Evolutionary conservation across 176 grass and related monocot species (phyloP).

Genomic region (Juncus inflexus): DNA sequence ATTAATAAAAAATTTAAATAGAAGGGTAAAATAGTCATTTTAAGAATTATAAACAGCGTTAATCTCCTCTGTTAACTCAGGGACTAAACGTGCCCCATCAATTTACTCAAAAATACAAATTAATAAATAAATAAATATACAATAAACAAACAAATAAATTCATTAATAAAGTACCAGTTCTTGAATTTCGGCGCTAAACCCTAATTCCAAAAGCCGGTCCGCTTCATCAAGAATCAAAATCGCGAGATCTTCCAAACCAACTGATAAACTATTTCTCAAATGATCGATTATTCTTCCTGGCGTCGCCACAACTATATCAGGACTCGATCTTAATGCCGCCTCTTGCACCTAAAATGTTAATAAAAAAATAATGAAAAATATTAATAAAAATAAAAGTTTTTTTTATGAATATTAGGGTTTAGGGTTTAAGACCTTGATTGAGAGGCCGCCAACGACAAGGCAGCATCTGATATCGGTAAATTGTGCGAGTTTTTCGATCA

Average conservation of each 20-base stretch:
- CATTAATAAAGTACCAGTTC: slow-evolving; percentile 55
- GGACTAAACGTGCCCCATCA: too few species aligned
- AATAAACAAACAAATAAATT: background rate
- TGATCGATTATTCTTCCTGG: slow-evolving; percentile 97
- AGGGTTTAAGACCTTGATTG: slow-evolving; percentile 55
- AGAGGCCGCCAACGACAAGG: slow-evolving; percentile 90
- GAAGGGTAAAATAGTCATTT: too few species aligned
- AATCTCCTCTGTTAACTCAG: too few species aligned
- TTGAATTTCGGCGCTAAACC: slow-evolving; percentile 92
- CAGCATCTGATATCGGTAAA: slow-evolving; percentile 96
- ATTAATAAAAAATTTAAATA: too few species aligned
- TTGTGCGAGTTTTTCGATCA: slow-evolving; percentile 89
- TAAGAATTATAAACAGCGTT: too few species aligned
- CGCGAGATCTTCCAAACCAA: slow-evolving; percentile 91
- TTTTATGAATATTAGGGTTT: slow-evolving; percentile 6
- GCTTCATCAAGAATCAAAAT: slow-evolving; percentile 97
- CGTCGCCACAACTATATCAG: slow-evolving; percentile 96
- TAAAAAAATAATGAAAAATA: background rate
- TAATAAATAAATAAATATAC: slow-evolving; percentile 3
- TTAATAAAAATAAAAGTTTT: background rate
- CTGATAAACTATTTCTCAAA: slow-evolving; percentile 74
- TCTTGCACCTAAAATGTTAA: slow-evolving; percentile 54
- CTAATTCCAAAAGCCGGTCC: slow-evolving; percentile 88
- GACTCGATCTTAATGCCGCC: slow-evolving; percentile 83
- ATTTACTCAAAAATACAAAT: background rate